These are phyloP conservation scores for Rhodamnia argentea DNA, from an alignment of 345 rosid genomes.

Conservation along the genomic window DNA sequence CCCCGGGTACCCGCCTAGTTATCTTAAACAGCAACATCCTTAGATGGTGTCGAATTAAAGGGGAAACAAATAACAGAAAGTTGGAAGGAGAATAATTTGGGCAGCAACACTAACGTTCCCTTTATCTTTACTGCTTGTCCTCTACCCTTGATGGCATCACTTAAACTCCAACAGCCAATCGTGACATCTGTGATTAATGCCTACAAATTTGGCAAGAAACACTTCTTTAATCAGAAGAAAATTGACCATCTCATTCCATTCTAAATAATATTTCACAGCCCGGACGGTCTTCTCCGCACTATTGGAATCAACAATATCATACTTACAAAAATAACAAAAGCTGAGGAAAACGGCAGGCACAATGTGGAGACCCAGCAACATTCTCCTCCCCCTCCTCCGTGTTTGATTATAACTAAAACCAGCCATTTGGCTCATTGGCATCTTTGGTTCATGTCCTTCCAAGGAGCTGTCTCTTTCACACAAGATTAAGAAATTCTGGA, in stretches of 20 bases:
- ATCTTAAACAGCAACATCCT: neutral
- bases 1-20: too few relatives aligned
- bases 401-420: neutral
- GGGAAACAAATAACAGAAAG: neutral
- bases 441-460: neutral
- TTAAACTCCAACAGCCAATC: neutral
- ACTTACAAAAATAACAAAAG: neutral
- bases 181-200: neutral
- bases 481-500: neutral
- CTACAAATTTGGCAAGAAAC: slow-evolving; percentile 4
- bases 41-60: neutral
- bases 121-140: slow-evolving; percentile 5
- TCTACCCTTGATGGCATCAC: neutral
- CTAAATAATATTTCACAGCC: neutral
- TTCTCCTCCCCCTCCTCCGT: neutral
- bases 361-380: neutral
- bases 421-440: slow-evolving; percentile 13
- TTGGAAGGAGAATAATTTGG: neutral
- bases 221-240: neutral
- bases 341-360: neutral
- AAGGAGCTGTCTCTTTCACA: neutral
- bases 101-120: neutral
- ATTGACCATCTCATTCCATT: neutral
- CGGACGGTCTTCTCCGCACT: neutral
- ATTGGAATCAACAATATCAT: neutral